These are phyloP conservation scores for Oemleria cerasiformis DNA, from an alignment of 306 rosid species.

Conservation along the genomic window DNA sequence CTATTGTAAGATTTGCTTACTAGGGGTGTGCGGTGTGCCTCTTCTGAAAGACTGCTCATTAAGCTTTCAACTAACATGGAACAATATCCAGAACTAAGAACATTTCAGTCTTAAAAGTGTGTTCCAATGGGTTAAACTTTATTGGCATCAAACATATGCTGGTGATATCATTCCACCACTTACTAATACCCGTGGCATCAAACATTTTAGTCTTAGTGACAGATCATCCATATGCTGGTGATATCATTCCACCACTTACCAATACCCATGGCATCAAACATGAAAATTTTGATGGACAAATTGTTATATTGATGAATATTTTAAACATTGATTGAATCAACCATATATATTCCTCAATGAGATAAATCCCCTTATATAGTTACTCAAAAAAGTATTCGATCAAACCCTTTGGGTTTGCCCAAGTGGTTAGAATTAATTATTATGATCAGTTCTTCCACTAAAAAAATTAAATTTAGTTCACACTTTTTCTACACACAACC, in stretches of 20 bases:
- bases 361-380: too few relatives aligned
- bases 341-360: background rate
- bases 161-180: background rate
- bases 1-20: background rate
- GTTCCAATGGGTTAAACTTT: background rate
- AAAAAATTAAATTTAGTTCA: too few relatives aligned
- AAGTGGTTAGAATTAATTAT: too few relatives aligned
- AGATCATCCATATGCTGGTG: background rate
- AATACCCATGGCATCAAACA: background rate
- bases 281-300: background rate
- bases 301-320: too few relatives aligned
- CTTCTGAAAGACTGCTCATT: background rate
- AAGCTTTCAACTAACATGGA: background rate
- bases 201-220: too few relatives aligned
- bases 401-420: too few relatives aligned
- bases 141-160: background rate
- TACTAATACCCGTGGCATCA: background rate
- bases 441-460: too few relatives aligned
- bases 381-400: too few relatives aligned
- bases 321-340: background rate
- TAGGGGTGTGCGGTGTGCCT: background rate
- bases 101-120: background rate
- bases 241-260: background rate
- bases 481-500: too few relatives aligned
- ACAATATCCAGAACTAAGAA: background rate